Conservation (phyloP, 73 alveolate species). For the Uronychia setigera region DNA sequence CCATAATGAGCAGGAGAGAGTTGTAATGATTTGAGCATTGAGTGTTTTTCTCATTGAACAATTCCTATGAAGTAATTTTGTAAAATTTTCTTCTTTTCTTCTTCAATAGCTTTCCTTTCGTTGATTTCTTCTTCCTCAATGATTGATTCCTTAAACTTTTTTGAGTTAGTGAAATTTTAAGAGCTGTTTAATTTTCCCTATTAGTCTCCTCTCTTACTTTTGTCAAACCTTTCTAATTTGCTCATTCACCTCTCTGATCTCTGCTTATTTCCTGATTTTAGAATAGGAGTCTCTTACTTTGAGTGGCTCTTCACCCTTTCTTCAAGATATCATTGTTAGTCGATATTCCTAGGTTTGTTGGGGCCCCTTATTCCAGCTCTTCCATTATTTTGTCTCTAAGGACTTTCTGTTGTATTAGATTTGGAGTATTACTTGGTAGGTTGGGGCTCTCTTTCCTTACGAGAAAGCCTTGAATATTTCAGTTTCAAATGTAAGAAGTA, state of each 20-base stretch:
- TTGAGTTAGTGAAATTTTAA: too few relatives aligned
- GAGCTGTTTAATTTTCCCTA: too few relatives aligned
- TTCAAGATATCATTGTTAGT: not conserved
- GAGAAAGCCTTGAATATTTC: not conserved
- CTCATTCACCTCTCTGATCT: too few relatives aligned
- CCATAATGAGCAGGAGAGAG: not conserved
- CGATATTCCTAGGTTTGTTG: not conserved
- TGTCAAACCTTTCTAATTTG: too few relatives aligned
- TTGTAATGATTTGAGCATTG: not conserved
- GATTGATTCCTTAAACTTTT: not conserved
- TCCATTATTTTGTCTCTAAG: not conserved
- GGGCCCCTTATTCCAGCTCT: not conserved
- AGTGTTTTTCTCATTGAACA: not conserved
- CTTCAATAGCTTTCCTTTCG: not conserved
- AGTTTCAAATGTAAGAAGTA: not conserved
- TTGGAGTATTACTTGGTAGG: not conserved
- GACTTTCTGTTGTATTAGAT: not conserved
- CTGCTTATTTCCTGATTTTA: too few relatives aligned
- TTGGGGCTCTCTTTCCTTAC: not conserved
- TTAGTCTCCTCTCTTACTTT: too few relatives aligned
- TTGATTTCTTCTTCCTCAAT: not conserved
- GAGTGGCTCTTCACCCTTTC: too few relatives aligned
- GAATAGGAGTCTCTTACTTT: too few relatives aligned
- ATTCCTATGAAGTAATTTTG: not conserved
- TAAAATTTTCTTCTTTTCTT: not conserved